These are phyloP conservation scores for Septoria linicola DNA, from an alignment of 2,329 filamentous ascomycete genomes.

Conservation along the genomic window DNA sequence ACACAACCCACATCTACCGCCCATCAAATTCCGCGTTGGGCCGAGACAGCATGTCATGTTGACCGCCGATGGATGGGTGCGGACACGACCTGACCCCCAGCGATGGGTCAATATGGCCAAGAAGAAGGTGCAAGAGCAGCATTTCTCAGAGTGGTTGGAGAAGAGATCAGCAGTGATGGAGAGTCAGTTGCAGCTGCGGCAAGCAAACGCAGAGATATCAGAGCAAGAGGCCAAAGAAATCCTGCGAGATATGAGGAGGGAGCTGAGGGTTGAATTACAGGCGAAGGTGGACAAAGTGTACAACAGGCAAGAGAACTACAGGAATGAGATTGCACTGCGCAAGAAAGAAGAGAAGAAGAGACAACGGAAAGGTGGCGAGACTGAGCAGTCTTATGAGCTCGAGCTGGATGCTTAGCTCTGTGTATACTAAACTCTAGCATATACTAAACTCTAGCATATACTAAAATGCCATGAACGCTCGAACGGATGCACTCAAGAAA, in stretches of 20 bases:
- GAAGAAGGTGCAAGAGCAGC: slow-evolving; percentile 28
- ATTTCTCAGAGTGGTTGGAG: slow-evolving; percentile 19
- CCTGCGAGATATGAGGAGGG: background rate
- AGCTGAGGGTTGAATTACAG: slow-evolving; percentile 8
- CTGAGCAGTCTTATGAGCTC: background rate
- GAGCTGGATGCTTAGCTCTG: background rate
- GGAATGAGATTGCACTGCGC: background rate
- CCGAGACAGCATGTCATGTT: slow-evolving; percentile 33
- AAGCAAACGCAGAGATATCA: background rate
- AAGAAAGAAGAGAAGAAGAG: slow-evolving; percentile 5
- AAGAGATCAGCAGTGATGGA: slow-evolving; percentile 12
- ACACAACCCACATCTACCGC: slow-evolving; percentile 26
- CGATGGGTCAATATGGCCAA: slow-evolving; percentile 20
- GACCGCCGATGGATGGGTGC: slow-evolving; percentile 33
- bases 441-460: background rate
- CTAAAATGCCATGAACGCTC: too few species aligned
- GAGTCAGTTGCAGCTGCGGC: slow-evolving; percentile 8
- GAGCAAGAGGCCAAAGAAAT: slow-evolving; percentile 1
- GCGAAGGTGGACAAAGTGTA: slow-evolving; percentile 12
- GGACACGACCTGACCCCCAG: slow-evolving; percentile 26
- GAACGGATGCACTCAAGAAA: too few species aligned
- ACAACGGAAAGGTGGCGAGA: background rate
- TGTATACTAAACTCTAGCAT: too few species aligned
- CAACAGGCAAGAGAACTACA: slow-evolving; percentile 3
- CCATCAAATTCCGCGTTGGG: slow-evolving; percentile 36